Evolutionary conservation across 345 rosid species (phyloP).

Genomic region (Sonneratia caseolaris): DNA sequence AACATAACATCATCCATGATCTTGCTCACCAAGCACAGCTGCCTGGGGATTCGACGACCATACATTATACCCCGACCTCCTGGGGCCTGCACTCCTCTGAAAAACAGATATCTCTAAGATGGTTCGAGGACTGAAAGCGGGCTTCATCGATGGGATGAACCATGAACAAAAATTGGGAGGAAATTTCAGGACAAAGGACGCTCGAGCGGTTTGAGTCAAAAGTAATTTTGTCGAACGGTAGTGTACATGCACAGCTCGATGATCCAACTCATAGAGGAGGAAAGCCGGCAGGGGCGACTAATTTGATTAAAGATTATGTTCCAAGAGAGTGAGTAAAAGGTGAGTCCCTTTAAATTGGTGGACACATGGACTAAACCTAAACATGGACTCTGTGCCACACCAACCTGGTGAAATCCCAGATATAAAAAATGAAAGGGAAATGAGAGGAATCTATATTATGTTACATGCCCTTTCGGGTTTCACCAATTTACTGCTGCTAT

Average conservation of each 20-base stretch:
- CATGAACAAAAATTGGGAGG: too few species aligned
- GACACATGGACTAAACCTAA: constrained; percentile 47
- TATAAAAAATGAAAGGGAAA: constrained; percentile 12
- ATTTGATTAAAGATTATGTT: background rate
- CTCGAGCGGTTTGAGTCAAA: too few species aligned
- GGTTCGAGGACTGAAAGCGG: too few species aligned
- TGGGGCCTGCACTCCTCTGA: too few species aligned
- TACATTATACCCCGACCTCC: too few species aligned
- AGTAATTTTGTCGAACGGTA: too few species aligned
- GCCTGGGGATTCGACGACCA: too few species aligned
- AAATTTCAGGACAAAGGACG: too few species aligned
- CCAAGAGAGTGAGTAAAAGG: background rate
- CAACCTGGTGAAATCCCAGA: constrained; percentile 37
- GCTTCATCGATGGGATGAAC: too few species aligned
- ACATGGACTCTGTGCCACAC: constrained; percentile 30
- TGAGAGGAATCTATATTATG: constrained; percentile 44
- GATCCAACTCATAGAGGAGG: background rate
- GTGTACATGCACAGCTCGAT: background rate
- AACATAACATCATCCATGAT: too few species aligned
- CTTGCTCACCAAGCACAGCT: too few species aligned
- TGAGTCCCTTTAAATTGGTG: constrained; percentile 13
- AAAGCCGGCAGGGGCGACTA: background rate
- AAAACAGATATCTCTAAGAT: too few species aligned
- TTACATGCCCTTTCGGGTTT: constrained; percentile 24
- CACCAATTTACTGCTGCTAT: background rate